Evolutionary conservation across 768 basidiomycete species (phyloP).

Genomic region (Boletus sp.): DNA sequence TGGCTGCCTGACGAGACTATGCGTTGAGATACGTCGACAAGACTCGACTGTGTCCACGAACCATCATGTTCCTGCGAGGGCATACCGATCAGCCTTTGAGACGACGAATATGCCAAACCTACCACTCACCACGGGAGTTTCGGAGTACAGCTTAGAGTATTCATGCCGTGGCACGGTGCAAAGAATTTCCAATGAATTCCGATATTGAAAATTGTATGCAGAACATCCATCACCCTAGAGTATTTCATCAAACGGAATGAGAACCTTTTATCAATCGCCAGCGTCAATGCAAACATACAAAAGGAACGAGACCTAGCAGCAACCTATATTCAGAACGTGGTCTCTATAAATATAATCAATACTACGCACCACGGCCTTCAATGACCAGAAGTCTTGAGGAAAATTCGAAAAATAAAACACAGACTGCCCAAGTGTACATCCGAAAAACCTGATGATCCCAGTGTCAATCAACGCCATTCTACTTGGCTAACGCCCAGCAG

Average conservation of each 20-base stretch:
- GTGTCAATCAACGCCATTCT: not conserved
- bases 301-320: not conserved
- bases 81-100: not conserved
- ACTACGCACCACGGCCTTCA: slow-evolving; percentile 6
- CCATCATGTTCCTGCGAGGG: not conserved
- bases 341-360: not conserved
- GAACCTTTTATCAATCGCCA: not conserved
- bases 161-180: not conserved
- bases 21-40: not conserved
- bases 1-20: not conserved
- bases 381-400: slow-evolving; percentile 1
- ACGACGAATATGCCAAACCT: not conserved
- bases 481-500: not conserved
- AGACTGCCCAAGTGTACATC: slow-evolving; percentile 11
- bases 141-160: not conserved
- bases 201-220: not conserved
- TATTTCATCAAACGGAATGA: not conserved
- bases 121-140: slow-evolving; percentile 1
- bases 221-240: not conserved
- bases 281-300: not conserved
- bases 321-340: not conserved
- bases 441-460: not conserved
- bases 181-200: not conserved
- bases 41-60: not conserved
- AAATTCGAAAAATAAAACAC: slow-evolving; percentile 9